phyloP scores from a whole-genome alignment of 2,329 filamentous ascomycete species.

The Ophiostoma angusticollis region DNA sequence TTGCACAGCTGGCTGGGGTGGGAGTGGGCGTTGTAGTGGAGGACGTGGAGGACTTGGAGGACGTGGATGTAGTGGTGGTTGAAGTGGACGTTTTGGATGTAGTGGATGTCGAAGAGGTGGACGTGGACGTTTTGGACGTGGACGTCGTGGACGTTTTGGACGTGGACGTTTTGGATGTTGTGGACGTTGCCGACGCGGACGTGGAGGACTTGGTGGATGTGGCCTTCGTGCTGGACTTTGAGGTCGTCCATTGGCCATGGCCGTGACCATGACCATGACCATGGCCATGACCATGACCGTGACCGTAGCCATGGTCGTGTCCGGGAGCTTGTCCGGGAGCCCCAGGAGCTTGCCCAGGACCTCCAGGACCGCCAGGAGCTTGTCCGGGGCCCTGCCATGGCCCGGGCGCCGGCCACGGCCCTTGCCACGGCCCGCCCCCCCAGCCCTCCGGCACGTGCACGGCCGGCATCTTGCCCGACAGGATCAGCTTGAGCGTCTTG shows the following conservation, averaged over 20 bases:
- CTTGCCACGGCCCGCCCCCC: too few species aligned
- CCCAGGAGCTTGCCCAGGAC: too few species aligned
- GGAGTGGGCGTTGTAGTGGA: not conserved
- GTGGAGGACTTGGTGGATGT: not conserved
- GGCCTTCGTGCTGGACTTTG: not conserved
- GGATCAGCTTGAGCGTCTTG: conserved; percentile 25
- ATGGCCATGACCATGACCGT: not conserved
- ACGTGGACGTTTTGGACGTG: not conserved
- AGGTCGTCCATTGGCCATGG: not conserved
- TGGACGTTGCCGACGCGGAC: not conserved
- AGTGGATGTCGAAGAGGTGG: not conserved
- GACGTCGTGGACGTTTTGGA: not conserved
- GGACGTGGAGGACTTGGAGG: not conserved
- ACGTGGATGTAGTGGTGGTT: not conserved
- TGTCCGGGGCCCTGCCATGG: not conserved
- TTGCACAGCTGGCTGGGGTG: conserved; percentile 18
- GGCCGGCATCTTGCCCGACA: conserved; percentile 13
- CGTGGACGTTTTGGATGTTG: not conserved
- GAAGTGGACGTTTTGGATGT: too few species aligned
- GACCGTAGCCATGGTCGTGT: too few species aligned
- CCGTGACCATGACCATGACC: not conserved
- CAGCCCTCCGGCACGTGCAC: too few species aligned
- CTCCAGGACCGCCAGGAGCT: too few species aligned
- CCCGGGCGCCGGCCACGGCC: too few species aligned
- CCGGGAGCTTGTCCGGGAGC: too few species aligned